These are phyloP conservation scores for Rhizopus microsporus DNA, from an alignment of 371 early-diverging fungal genomes.

Conservation along the genomic window DNA sequence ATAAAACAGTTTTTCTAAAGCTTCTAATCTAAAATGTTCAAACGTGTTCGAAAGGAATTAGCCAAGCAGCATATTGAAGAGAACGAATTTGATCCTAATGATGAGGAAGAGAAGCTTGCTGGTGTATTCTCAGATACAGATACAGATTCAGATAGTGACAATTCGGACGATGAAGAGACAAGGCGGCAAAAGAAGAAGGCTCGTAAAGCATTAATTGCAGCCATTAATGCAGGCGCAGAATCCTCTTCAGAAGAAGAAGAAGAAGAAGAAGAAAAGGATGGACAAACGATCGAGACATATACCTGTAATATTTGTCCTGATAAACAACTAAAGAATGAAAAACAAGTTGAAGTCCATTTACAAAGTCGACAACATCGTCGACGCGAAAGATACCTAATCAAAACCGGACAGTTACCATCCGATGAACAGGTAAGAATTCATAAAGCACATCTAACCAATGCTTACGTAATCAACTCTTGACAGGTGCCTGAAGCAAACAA, in stretches of 20 bases:
- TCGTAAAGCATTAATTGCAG: slow-evolving; percentile 17
- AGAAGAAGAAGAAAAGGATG: slow-evolving; percentile 13
- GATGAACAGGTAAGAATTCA: no score
- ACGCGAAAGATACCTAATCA: slow-evolving; percentile 19
- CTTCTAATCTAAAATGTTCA: slow-evolving; percentile 31
- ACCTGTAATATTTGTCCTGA: slow-evolving; percentile 37
- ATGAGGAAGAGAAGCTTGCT: slow-evolving; percentile 30
- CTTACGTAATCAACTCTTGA: neutral
- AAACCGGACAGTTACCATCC: neutral
- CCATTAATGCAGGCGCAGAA: slow-evolving; percentile 13
- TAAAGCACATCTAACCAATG: neutral
- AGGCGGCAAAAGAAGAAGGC: slow-evolving; percentile 21
- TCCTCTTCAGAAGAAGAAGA: slow-evolving; percentile 8
- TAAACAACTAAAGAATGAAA: slow-evolving; percentile 25
- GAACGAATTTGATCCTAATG: slow-evolving; percentile 25
- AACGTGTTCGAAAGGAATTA: slow-evolving; percentile 40
- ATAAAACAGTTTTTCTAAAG: neutral
- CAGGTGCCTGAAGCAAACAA: neutral
- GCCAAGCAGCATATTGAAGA: slow-evolving; percentile 42
- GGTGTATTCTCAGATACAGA: slow-evolving; percentile 35
- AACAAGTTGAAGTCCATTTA: slow-evolving; percentile 35
- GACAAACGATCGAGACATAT: slow-evolving; percentile 19
- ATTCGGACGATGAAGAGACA: slow-evolving; percentile 32
- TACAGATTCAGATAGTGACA: slow-evolving; percentile 15
- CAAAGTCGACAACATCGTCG: slow-evolving; percentile 30